Conservation (phyloP, 1,139 yeast genomes). For the Suhomyces terraborum region DNA sequence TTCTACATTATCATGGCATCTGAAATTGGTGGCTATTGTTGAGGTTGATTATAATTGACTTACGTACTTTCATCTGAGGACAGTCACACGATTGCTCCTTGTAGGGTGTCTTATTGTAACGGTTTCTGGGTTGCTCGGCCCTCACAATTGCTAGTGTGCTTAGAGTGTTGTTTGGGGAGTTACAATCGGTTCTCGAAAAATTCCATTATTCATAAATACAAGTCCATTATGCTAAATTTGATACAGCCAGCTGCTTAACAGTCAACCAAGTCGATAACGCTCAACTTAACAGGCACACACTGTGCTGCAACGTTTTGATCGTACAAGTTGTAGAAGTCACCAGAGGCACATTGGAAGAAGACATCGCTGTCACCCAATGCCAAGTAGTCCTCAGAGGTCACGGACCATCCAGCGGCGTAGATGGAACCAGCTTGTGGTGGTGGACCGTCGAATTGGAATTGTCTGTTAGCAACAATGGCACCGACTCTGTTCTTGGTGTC, state of each 20-base stretch:
- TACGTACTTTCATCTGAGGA: too few species aligned
- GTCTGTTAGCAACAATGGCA: slow-evolving; percentile 47
- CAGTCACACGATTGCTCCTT: too few species aligned
- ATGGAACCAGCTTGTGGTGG: slow-evolving; percentile 48
- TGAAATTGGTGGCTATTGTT: too few species aligned
- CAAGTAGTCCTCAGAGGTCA: slow-evolving; percentile 63
- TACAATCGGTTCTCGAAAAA: too few species aligned
- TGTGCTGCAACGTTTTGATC: slow-evolving; percentile 67
- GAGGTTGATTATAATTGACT: too few species aligned
- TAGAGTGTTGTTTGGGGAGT: too few species aligned
- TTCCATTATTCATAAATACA: slow-evolving; percentile 3
- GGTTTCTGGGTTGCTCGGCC: too few species aligned
- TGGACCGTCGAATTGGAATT: slow-evolving; percentile 49
- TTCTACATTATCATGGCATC: too few species aligned
- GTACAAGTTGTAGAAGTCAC: slow-evolving; percentile 80
- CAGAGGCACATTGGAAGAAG: slow-evolving; percentile 81
- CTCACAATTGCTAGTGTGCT: too few species aligned
- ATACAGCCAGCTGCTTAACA: slow-evolving; percentile 42
- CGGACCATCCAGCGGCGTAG: slow-evolving; percentile 81
- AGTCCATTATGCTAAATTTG: too few species aligned
- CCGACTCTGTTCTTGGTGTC: slow-evolving; percentile 43
- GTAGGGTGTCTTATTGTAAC: too few species aligned
- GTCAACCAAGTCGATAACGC: slow-evolving; percentile 60
- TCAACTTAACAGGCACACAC: slow-evolving; percentile 65
- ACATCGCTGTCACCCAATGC: slow-evolving; percentile 65